Evolutionary conservation across 345 rosid species (phyloP).

Genomic region (thale cress (Arabidopsis thaliana)): DNA sequence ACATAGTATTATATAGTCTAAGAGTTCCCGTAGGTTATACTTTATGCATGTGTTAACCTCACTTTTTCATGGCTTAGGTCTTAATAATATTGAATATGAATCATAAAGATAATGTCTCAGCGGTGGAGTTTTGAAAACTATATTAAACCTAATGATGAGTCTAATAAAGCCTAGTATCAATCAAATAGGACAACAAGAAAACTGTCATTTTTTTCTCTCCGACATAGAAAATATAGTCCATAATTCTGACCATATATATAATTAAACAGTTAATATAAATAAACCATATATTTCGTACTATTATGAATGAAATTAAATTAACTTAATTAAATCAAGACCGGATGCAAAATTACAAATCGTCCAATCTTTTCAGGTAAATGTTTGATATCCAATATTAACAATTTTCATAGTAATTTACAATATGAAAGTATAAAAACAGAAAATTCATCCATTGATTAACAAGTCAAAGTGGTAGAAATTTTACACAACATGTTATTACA

Average conservation of each 20-base stretch:
- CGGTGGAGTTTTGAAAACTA: slow-evolving; percentile 32
- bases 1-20: slow-evolving; percentile 33
- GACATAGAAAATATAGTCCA: slow-evolving; percentile 11
- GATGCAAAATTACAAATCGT: neutral
- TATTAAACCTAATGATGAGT: slow-evolving; percentile 26
- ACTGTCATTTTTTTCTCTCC: neutral
- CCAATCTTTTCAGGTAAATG: neutral
- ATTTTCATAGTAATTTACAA: no score
- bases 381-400: neutral
- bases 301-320: no score
- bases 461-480: neutral
- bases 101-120: slow-evolving; percentile 19
- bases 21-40: slow-evolving; percentile 41
- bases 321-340: no score
- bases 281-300: neutral
- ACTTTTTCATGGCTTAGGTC: slow-evolving; percentile 41
- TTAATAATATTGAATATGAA: slow-evolving; percentile 26
- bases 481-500: no score
- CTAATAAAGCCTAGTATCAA: slow-evolving; percentile 25
- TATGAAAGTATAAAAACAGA: no score
- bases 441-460: neutral
- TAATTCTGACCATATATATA: neutral
- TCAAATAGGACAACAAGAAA: slow-evolving; percentile 23
- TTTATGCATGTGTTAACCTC: slow-evolving; percentile 49
- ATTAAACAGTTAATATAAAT: neutral